These are phyloP conservation scores for Stemphylium vesicarium DNA, from an alignment of 2,329 filamentous ascomycete species.

Conservation along the genomic window DNA sequence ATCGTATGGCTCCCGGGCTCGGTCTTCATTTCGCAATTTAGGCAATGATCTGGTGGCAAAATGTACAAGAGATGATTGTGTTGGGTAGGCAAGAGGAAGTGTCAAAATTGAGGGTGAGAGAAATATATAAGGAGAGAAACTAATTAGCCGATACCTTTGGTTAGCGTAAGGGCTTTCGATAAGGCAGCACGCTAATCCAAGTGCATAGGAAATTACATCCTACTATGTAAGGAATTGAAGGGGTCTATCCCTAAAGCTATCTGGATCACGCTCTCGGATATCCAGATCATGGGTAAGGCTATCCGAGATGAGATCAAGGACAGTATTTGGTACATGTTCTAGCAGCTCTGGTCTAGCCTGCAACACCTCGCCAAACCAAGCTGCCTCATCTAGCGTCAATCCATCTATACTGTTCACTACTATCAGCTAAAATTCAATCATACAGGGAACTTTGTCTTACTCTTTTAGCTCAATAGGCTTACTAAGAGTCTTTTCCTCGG, in stretches of 20 bases:
- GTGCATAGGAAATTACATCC: not conserved
- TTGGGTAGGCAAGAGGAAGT: not conserved
- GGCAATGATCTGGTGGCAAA: not conserved
- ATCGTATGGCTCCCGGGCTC: not conserved
- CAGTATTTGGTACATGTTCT: not conserved
- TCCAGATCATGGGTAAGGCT: conserved; percentile 2
- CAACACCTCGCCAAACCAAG: conserved; percentile 11
- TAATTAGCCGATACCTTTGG: not conserved
- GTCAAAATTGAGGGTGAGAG: not conserved
- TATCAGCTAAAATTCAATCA: not conserved
- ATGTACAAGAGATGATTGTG: conserved; percentile 4
- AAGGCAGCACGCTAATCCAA: not conserved
- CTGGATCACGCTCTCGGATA: conserved; percentile 4
- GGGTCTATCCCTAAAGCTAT: conserved; percentile 6
- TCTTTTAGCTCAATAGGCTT: conserved; percentile 15
- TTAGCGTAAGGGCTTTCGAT: not conserved
- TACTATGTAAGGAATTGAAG: conserved; percentile 11
- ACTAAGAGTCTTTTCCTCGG: conserved; percentile 8
- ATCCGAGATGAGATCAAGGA: conserved; percentile 10
- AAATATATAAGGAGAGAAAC: not conserved
- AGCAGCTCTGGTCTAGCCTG: conserved; percentile 12
- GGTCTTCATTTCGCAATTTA: conserved; percentile 6
- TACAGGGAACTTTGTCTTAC: conserved; percentile 6
- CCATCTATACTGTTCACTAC: conserved; percentile 11
- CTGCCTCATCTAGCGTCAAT: conserved; percentile 1